These are phyloP conservation scores for Wickerhamiella occidentalis DNA, from an alignment of 805 yeast genomes.

Conservation along the genomic window DNA sequence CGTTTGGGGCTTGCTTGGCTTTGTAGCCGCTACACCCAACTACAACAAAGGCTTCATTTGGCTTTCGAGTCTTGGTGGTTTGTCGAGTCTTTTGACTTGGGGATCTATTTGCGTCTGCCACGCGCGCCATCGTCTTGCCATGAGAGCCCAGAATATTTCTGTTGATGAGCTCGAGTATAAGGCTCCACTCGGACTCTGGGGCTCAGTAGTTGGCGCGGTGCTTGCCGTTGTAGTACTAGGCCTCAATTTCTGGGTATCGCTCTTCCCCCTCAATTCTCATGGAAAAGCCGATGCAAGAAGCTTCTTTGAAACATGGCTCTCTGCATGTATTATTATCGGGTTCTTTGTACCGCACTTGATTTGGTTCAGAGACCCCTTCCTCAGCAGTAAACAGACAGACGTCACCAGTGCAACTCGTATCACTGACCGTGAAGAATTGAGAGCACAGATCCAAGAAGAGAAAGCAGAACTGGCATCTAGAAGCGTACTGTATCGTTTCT, in stretches of 20 bases:
- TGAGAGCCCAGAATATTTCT: slow-evolving; percentile 53
- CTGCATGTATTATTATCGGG: slow-evolving; percentile 27
- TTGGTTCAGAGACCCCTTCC: slow-evolving; percentile 16
- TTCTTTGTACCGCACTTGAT: slow-evolving; percentile 14
- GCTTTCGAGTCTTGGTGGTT: slow-evolving; percentile 66
- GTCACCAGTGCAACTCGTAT: slow-evolving; percentile 17
- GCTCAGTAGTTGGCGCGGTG: slow-evolving; percentile 49
- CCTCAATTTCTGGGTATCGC: slow-evolving; percentile 75
- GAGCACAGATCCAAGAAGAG: slow-evolving; percentile 48
- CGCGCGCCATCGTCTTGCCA: slow-evolving; percentile 52
- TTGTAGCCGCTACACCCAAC: slow-evolving; percentile 47
- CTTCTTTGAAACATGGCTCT: slow-evolving; percentile 46
- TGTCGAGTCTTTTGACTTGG: slow-evolving; percentile 70
- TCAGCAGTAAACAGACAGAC: slow-evolving; percentile 15
- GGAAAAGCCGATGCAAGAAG: slow-evolving; percentile 25
- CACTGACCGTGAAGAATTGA: slow-evolving; percentile 17
- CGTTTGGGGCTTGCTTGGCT: slow-evolving; percentile 44
- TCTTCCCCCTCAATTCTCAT: slow-evolving; percentile 50
- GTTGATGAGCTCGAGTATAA: slow-evolving; percentile 54
- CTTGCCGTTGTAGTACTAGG: slow-evolving; percentile 49
- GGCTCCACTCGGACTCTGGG: slow-evolving; percentile 56
- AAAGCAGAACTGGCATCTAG: slow-evolving; percentile 36
- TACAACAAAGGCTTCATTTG: slow-evolving; percentile 48
- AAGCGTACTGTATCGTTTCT: slow-evolving; percentile 40
- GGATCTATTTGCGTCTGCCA: slow-evolving; percentile 59